Evolutionary conservation across 169 alveolate species (phyloP).

Genomic region (Plasmodium gaboni): DNA sequence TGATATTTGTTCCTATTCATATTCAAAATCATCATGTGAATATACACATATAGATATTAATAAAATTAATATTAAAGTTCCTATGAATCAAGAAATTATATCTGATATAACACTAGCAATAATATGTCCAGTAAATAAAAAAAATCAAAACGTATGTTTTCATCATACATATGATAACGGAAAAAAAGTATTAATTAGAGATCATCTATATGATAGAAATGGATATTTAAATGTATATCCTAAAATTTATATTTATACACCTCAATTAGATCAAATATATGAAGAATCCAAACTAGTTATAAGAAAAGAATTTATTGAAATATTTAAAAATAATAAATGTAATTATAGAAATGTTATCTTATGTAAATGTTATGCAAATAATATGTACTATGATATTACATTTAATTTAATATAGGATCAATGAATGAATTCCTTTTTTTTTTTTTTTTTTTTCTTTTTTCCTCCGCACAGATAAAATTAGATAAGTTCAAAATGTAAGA

Average conservation of each 20-base stretch:
- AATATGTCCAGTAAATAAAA: constrained; percentile 44
- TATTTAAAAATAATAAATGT: not conserved
- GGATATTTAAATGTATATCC: constrained; percentile 51
- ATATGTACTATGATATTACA: constrained; percentile 4
- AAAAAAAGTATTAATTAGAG: constrained; percentile 46
- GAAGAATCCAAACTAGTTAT: constrained; percentile 41
- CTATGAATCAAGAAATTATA: not conserved
- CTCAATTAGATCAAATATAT: not conserved
- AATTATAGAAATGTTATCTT: constrained; percentile 6
- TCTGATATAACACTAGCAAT: constrained; percentile 12
- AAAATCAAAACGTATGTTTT: constrained; percentile 40
- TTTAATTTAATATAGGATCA: not conserved
- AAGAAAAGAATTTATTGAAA: not conserved
- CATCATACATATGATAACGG: constrained; percentile 33
- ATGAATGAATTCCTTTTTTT: too few species aligned
- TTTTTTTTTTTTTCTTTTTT: too few species aligned
- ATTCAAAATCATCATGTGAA: constrained; percentile 9
- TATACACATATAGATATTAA: constrained; percentile 6
- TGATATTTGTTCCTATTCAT: constrained; percentile 9
- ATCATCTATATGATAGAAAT: constrained; percentile 25
- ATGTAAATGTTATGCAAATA: constrained; percentile 38
- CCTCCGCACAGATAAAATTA: too few species aligned
- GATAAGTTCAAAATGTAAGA: too few species aligned
- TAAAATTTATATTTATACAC: constrained; percentile 10
- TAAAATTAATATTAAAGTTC: constrained; percentile 31